Evolutionary conservation across 1,139 yeast species (phyloP).

Genomic region (Blastobotrys petasosporus): DNA sequence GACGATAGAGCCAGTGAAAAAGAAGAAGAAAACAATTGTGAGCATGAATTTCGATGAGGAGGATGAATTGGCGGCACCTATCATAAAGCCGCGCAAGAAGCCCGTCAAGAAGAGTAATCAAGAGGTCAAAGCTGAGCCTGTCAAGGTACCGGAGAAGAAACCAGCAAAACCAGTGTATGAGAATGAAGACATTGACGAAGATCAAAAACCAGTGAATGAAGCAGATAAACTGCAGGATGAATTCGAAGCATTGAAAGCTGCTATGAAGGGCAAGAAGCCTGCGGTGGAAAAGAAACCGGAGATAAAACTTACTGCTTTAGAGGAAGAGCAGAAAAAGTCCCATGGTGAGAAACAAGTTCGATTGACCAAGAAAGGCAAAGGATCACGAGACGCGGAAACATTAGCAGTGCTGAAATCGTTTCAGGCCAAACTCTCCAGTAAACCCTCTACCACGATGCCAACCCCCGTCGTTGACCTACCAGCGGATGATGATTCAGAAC

Average conservation of each 20-base stretch:
- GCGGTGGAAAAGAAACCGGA: constrained; percentile 8
- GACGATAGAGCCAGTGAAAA: constrained; percentile 7
- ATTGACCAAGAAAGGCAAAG: constrained; percentile 11
- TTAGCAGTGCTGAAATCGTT: constrained; percentile 22
- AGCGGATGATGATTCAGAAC: constrained; percentile 5
- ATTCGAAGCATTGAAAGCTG: constrained; percentile 10
- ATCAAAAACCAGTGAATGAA: not conserved
- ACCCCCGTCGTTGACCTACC: not conserved
- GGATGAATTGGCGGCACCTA: constrained; percentile 25
- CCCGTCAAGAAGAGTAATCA: constrained; percentile 25
- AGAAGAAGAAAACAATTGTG: constrained; percentile 19
- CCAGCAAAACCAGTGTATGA: constrained; percentile 5
- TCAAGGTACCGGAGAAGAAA: constrained; percentile 11
- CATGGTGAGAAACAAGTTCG: not conserved
- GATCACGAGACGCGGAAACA: constrained; percentile 16
- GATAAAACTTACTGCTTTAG: not conserved
- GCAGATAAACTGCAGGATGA: constrained; percentile 11
- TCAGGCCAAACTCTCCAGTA: constrained; percentile 22
- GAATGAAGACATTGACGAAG: not conserved
- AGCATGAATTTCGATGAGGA: constrained; percentile 34
- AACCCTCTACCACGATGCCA: not conserved
- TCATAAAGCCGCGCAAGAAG: constrained; percentile 8
- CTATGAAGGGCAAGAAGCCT: constrained; percentile 8
- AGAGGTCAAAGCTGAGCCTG: constrained; percentile 14
- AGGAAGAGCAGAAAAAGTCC: constrained; percentile 8